A percentile compares a stretch with the other conserved stretches of the same genome.
Conservation (phyloP, 192 early-diverging fungal species). For the Rhizophagus sp. region DNA sequence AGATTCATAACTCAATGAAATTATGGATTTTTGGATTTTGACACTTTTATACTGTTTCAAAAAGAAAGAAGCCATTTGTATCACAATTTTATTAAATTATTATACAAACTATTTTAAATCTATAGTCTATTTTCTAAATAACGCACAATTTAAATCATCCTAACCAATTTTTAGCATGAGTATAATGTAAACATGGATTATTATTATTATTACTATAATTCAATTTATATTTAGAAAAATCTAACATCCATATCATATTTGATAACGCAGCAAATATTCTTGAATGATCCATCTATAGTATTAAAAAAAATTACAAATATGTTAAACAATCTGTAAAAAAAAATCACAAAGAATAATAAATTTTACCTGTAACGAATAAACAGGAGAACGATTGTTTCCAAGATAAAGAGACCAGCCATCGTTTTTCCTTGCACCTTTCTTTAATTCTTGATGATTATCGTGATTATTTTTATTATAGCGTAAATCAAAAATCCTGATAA, state of each 20-base stretch:
- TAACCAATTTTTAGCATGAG: background rate
- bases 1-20: too few species aligned
- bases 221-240: background rate
- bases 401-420: constrained; percentile 21
- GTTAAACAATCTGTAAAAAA: background rate
- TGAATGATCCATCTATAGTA: constrained; percentile 13
- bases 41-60: too few species aligned
- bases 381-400: constrained; percentile 1
- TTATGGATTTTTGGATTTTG: too few species aligned
- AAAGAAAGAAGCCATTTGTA: too few species aligned
- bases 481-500: constrained; percentile 9
- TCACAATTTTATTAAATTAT: too few species aligned
- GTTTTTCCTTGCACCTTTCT: background rate
- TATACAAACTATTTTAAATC: too few species aligned
- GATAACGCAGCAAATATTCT: background rate
- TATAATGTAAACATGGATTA: background rate
- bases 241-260: constrained; percentile 3
- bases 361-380: constrained; percentile 9
- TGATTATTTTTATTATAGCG: constrained; percentile 1
- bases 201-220: background rate
- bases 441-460: background rate
- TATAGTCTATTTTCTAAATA: too few species aligned
- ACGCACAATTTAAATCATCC: background rate
- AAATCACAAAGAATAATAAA: background rate
- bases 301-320: background rate